Conservation (phyloP, 306 rosid species). For the Prunus davidiana region DNA sequence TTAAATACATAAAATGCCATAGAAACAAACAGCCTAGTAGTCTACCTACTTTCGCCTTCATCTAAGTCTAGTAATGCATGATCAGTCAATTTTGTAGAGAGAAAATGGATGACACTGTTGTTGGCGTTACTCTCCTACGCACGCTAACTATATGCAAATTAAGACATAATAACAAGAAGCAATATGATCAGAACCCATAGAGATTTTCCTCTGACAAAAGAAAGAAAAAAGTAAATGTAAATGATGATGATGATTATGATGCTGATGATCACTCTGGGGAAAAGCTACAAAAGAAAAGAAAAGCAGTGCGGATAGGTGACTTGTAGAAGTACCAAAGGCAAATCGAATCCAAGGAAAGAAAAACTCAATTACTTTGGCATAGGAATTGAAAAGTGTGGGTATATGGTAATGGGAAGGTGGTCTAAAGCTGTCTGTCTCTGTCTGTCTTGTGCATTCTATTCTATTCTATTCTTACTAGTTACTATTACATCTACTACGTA, state of each 20-base stretch:
- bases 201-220: neutral
- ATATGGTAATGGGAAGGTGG: slow-evolving; percentile 10
- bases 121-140: neutral
- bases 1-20: too few relatives aligned
- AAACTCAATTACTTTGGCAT: slow-evolving; percentile 23
- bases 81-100: neutral
- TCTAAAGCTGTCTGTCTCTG: slow-evolving; percentile 38
- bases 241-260: slow-evolving; percentile 20
- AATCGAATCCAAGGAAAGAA: slow-evolving; percentile 61
- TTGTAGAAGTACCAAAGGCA: slow-evolving; percentile 40
- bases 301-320: slow-evolving; percentile 16
- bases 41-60: too few relatives aligned
- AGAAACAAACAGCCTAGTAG: too few relatives aligned
- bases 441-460: slow-evolving; percentile 29
- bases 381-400: slow-evolving; percentile 24
- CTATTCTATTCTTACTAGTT: neutral
- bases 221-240: neutral
- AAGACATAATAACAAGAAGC: neutral
- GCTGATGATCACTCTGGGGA: slow-evolving; percentile 19
- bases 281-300: slow-evolving; percentile 12
- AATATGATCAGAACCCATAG: neutral
- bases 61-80: neutral
- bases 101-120: neutral
- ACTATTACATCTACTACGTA: too few relatives aligned
- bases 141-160: slow-evolving; percentile 3